Evolutionary conservation across 1,284 basidiomycete species (phyloP).

Genomic region (Dichomitus squalens): DNA sequence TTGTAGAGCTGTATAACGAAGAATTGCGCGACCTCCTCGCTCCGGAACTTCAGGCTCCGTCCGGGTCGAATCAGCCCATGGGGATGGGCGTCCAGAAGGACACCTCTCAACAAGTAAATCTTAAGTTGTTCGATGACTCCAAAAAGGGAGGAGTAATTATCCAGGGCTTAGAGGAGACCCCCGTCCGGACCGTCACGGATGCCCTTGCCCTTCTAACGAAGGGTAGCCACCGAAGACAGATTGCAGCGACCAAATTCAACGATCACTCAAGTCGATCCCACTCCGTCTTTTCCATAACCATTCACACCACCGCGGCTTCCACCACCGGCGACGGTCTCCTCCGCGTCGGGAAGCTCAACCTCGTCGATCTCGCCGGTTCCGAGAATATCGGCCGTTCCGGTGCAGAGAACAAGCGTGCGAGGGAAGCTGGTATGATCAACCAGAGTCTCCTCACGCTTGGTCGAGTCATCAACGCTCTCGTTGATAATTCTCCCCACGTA

Average conservation of each 20-base stretch:
- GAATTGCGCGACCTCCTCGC: slow-evolving; percentile 94
- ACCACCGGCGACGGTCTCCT: slow-evolving; percentile 85
- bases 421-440: slow-evolving; percentile 99
- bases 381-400: slow-evolving; percentile 98
- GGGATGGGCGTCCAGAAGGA: slow-evolving; percentile 54
- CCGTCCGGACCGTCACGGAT: slow-evolving; percentile 83
- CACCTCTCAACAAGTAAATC: slow-evolving; percentile 46
- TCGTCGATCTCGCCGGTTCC: slow-evolving; percentile 96
- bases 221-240: slow-evolving; percentile 90
- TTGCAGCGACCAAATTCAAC: slow-evolving; percentile 97
- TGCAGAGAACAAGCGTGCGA: slow-evolving; percentile 92
- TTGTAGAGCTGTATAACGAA: slow-evolving; percentile 99
- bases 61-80: slow-evolving; percentile 69
- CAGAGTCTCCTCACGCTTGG: slow-evolving; percentile 96
- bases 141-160: slow-evolving; percentile 89
- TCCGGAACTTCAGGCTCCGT: slow-evolving; percentile 66
- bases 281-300: slow-evolving; percentile 96
- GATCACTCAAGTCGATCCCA: slow-evolving; percentile 97
- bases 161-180: slow-evolving; percentile 92
- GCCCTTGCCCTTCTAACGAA: slow-evolving; percentile 86
- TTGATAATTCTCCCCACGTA: slow-evolving; percentile 89
- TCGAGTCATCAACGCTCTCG: slow-evolving; percentile 95
- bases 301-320: slow-evolving; percentile 88
- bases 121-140: slow-evolving; percentile 94
- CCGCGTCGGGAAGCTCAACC: slow-evolving; percentile 93